Evolutionary conservation across 495 filamentous ascomycete species (phyloP), one percentile per base, ranked within the genome.

Genomic region (Xylaria venustula): DNA sequence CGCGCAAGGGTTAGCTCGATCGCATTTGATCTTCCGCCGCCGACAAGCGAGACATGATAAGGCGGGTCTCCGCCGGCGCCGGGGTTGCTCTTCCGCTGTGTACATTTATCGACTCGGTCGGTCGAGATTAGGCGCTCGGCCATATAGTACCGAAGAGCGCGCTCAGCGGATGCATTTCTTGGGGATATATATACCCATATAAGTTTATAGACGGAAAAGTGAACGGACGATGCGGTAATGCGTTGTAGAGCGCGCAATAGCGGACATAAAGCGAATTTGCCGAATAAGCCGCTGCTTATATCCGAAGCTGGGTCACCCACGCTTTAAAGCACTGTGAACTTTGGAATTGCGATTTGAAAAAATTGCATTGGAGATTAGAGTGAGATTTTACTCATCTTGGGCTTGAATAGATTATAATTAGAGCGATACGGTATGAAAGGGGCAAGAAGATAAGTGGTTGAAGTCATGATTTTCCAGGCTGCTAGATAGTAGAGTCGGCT

Each of bases 1-100:
- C 14, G 70, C 58, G 60, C 79, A 83, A 30, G 78, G 79, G 14
- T 73, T 65, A 25, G 64, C 67, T 30, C 72, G 71, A 57, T 82
- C 75, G 61, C 79, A 83, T 58, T 77, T 81, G 64, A 82, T 77
- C 70, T 81, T 82, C 28, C 79, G 77, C 11, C 78, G 79, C n/a
- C 75, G 72, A 58, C 80, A 83, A 45, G 79, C 77, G 9, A 79
- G 56, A 34, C 79, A 80, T 0, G 76, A 76, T 22, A 74, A 61
- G 14, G 76, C 72, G 19, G 73, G 73, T 48, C 76, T 67, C 23
- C 76, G 65, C 44, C 74, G 74, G 28, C 67, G 66, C 11, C 62
- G 70, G 53, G 58, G 47, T 60, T 62, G 63, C 58, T 60, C 63
- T 34, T 70, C 64, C 65, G n/a, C n/a, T n/a, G n/a, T n/a, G n/a